Evolutionary conservation across 139 green algal species (phyloP), one percentile per base, ranked within the genome.

Genomic region (Tetradesmus lagerheimii): DNA sequence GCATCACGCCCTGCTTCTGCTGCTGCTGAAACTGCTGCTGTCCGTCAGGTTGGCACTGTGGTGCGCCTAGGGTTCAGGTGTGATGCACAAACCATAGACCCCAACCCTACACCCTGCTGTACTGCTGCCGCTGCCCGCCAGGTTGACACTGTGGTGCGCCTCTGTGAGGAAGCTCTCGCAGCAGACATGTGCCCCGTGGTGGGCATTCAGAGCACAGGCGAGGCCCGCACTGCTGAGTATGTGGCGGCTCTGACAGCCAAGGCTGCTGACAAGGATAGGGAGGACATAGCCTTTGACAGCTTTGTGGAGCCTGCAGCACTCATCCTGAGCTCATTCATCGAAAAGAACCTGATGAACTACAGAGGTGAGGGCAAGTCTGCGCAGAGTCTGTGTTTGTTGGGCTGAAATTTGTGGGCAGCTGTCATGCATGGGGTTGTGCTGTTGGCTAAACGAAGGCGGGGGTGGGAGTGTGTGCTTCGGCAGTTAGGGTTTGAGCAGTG

Each of bases 131-230:
- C 53, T 39, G 14, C 18, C 1, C 11, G 12, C 0, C 89, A 91
- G 89, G 90, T 93, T 14, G 87, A 91, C 39, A 86, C 77, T n/a
- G 87, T 93, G 71, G 87, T 89, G 38, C 27, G n/a, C 12, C 90
- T 91, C 53, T 85, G 79, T 8, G 57, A 91, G 71, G 88, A 91
- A 9, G 95, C 94, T 0, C 80, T 97, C 39, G 88, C 87, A n/a
- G 81, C 41, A 20, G 96, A 94, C 31, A 89, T 95, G 85, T 97
- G 94, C 88, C 91, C 95, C 0, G 94, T 97, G 2, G 93, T 97
- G 12, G 95, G 95, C 14, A 90, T 97, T 86, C 94, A 96, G 91
- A 92, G 78, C 81, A 96, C 94, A 12, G 95, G 94, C 8, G 47
- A 96, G 86, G 93, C 95, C 1, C 94, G 94, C 79, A 97, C 95